Evolutionary conservation across 352 stramenopile species (phyloP).

Genomic region (Globisporangium viniferum): DNA sequence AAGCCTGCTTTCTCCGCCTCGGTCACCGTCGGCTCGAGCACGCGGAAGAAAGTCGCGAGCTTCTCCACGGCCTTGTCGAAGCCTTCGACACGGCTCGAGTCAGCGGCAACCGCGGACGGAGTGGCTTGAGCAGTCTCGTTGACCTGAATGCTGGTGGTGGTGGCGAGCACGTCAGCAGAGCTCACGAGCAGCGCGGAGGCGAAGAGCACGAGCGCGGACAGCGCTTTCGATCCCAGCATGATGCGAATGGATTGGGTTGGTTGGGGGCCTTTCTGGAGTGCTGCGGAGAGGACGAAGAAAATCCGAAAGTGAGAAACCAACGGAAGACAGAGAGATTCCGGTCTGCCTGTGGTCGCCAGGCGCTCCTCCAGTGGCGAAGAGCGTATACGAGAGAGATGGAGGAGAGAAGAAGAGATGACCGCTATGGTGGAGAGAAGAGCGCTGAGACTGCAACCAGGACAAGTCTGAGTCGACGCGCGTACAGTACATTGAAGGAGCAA

Average conservation of each 20-base stretch:
- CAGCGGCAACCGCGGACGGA: too few relatives aligned
- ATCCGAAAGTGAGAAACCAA: conserved; percentile 7
- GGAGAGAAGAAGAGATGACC: background rate
- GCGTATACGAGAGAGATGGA: too few relatives aligned
- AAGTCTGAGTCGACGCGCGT: background rate
- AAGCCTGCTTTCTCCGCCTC: conserved; percentile 14
- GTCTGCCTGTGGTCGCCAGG: too few relatives aligned
- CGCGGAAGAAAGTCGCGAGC: conserved; percentile 14
- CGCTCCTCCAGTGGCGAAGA: too few relatives aligned
- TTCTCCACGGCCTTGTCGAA: conserved; percentile 17
- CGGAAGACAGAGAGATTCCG: background rate
- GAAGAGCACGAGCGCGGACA: conserved; percentile 1
- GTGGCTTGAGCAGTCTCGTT: background rate
- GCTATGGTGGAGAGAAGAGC: too few relatives aligned
- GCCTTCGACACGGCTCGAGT: conserved; percentile 9
- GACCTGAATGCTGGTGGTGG: background rate
- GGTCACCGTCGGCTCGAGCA: conserved; percentile 11
- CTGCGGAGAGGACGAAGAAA: background rate
- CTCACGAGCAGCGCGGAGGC: background rate
- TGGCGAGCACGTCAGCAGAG: background rate
- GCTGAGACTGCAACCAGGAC: background rate
- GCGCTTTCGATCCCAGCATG: conserved; percentile 10
- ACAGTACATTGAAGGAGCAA: background rate
- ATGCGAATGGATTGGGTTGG: background rate
- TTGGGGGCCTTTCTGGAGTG: background rate